Evolutionary conservation across 306 rosid genomes (phyloP), one percentile per base, ranked within the genome.

Genomic region (Urtica urens): DNA sequence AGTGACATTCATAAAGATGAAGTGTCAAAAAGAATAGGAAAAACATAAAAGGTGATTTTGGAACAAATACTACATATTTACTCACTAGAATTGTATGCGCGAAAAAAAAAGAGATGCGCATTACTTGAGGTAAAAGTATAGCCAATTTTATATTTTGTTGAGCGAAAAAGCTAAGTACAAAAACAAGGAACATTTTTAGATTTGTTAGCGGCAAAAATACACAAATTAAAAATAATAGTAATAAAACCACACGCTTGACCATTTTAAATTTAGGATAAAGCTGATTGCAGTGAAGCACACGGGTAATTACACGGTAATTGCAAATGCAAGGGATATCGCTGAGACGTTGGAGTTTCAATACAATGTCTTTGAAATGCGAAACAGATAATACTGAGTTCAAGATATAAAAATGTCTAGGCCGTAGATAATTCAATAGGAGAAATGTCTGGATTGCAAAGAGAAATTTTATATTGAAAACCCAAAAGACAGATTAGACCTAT

Each of bases 211-310:
- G 23, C 23, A 60, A 38, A 34, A 21, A 65, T 42, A 49, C 15
- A 43, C 16, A 35, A 62, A 57, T 24, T 15, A 25, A 1, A 50
- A 50, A n/a, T n/a, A n/a, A n/a, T n/a, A n/a, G n/a, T n/a, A n/a
- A n/a, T 18, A 21, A 48, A 52, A 68, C 57, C 67, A 49, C 80
- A 81, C 78, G 93, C 68, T 72, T 78, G 63, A 47, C 39, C 17
- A 46, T 26, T 37, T 35, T 64, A 68, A 34, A 51, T 11, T 33
- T 16, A 26, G 25, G 0, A 10, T 26, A 57, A 45, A 19, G 6
- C 7, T 20, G 2, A 6, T 25, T 19, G n/a, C n/a, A 59, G 47
- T 23, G 60, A 13, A 26, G 10, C 19, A 62, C 17, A 3, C 6
- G 53, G 66, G 69, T 53, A 35, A 18, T 43, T 18, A 39, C 35